Evolutionary conservation across 495 filamentous ascomycete genomes (phyloP), one percentile per base, ranked within the genome.

Genomic region (Trichoderma erinaceum): DNA sequence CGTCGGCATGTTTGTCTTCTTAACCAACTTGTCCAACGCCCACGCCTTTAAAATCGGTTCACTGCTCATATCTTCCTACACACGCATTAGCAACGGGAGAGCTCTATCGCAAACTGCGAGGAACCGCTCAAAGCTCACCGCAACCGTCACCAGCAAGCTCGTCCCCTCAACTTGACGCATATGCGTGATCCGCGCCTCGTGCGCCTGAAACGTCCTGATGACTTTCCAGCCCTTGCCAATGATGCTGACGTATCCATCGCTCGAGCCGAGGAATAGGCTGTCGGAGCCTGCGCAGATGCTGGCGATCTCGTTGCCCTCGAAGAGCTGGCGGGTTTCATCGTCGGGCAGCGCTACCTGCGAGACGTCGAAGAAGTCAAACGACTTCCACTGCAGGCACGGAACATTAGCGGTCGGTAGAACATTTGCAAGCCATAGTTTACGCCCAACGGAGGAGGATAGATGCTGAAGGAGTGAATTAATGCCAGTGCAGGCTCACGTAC

Each of bases 301-400:
- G 58, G 81, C 76, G 67, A 83, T 78, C 63, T 82, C 82, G 74
- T 84, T 78, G 70, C 76, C 78, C 67, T 80, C 77, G 74, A 81
- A 76, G 78, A 80, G 75, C 69, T 78, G 70, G 67, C 80, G 79
- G 66, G 78, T 82, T 65, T 82, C 83, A 64, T 90, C 90, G 76
- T 93, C 90, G 66, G 90, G 82, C 68, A 91, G 84, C 76, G 89
- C 89, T 77, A 98, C 88, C 72, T 89, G 88, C 69, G 88, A 86
- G 75, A 96, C 92, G 77, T 97, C 93, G 83, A 99, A 97, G 88
- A 99, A 98, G 85, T 95, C 93, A 83, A 99, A 98, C 66, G 91
- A 87, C 91, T 97, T 96, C 95, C 96, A 97, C 93, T 99, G 73
- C n/a, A 21, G 50, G 21, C 48, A 6, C 35, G 8, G 35, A 52